Conservation (phyloP, 2,329 filamentous ascomycete genomes). For the Fusarium devonianum region DNA sequence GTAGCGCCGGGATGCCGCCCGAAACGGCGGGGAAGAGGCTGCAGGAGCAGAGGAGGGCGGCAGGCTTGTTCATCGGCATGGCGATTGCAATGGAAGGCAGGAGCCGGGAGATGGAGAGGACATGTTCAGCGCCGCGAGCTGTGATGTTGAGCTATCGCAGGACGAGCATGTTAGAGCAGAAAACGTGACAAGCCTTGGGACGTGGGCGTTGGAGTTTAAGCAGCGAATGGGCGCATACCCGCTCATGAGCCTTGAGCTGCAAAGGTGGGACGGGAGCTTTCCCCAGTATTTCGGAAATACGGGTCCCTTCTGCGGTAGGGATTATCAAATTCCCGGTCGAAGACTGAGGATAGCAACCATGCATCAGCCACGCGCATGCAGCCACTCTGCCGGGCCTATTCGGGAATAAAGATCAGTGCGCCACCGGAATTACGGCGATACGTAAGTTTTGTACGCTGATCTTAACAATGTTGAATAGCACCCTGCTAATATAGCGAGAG, state of each 20-base stretch:
- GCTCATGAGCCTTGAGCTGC: constrained; percentile 7
- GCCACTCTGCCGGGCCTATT: too few relatives aligned
- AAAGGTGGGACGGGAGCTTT: neutral
- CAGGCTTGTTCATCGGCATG: constrained; percentile 37
- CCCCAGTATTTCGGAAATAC: constrained; percentile 18
- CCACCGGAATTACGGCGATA: too few relatives aligned
- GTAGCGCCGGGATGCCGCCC: constrained; percentile 9
- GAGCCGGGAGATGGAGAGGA: constrained; percentile 17
- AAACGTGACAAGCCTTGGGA: constrained; percentile 6
- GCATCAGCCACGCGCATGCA: too few relatives aligned
- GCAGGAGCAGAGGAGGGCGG: constrained; percentile 30
- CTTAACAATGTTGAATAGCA: too few relatives aligned
- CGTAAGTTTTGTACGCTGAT: too few relatives aligned
- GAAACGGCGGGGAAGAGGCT: constrained; percentile 31
- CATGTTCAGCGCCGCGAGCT: constrained; percentile 29
- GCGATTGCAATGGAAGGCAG: constrained; percentile 11
- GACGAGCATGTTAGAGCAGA: constrained; percentile 39
- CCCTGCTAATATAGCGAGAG: too few relatives aligned
- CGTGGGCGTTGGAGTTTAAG: neutral
- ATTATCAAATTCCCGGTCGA: constrained; percentile 21
- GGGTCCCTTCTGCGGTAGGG: constrained; percentile 16
- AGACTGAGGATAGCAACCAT: constrained; percentile 15
- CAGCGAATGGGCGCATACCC: constrained; percentile 27
- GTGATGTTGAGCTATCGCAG: constrained; percentile 18
- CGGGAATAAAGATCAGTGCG: too few relatives aligned